phyloP scores from a whole-genome alignment of 164 flowering plant genomes.

The Saururus chinensis region DNA sequence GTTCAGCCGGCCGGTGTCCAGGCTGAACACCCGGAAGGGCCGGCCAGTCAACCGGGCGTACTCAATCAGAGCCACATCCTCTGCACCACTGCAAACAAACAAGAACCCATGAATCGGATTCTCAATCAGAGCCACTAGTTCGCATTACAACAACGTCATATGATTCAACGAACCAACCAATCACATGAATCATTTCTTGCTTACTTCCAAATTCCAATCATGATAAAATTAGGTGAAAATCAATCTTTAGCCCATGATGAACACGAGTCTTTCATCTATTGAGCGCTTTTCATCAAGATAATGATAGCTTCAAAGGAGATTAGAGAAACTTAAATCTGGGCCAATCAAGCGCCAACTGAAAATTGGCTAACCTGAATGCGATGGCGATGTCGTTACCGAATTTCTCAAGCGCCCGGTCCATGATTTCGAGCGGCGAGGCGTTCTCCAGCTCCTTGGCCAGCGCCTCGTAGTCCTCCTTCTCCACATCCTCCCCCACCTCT shows the following conservation, averaged over 20 bases:
- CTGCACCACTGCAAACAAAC: slow-evolving; percentile 76
- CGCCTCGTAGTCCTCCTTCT: slow-evolving; percentile 40
- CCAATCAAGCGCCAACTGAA: too few relatives aligned
- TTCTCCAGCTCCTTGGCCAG: slow-evolving; percentile 50
- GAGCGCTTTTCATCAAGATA: neutral
- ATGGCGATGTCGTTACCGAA: slow-evolving; percentile 84
- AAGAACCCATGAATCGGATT: too few relatives aligned
- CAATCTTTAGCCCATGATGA: too few relatives aligned
- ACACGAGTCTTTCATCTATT: too few relatives aligned
- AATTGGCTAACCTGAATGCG: slow-evolving; percentile 65
- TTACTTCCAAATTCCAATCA: too few relatives aligned
- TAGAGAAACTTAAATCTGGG: too few relatives aligned
- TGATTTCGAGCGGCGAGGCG: slow-evolving; percentile 87
- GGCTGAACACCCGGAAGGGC: slow-evolving; percentile 87
- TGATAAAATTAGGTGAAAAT: too few relatives aligned
- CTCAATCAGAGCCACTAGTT: too few relatives aligned
- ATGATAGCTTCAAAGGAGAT: neutral
- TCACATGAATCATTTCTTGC: too few relatives aligned
- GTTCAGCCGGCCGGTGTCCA: slow-evolving; percentile 91
- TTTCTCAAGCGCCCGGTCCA: slow-evolving; percentile 66
- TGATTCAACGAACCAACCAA: too few relatives aligned
- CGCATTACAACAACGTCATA: too few relatives aligned
- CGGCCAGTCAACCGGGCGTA: slow-evolving; percentile 84
- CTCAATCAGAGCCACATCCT: slow-evolving; percentile 91
- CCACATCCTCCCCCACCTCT: slow-evolving; percentile 34